Evolutionary conservation across 2,329 filamentous ascomycete species (phyloP), one percentile per base, ranked within the genome.

Genomic region (Parasarocladium wereldwijsianum): DNA sequence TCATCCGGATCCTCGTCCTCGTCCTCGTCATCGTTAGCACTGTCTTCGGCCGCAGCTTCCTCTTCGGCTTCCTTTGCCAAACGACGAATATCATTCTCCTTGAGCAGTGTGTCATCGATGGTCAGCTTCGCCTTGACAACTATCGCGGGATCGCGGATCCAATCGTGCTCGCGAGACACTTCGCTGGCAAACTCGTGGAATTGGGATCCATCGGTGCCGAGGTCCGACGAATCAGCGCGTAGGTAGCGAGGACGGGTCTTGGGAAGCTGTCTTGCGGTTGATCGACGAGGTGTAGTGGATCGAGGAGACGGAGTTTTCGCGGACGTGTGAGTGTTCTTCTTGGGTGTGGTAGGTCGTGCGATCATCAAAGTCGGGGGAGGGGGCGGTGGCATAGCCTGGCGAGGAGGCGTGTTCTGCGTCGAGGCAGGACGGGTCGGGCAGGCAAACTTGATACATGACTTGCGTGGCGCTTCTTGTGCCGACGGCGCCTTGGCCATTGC

Each of bases 151-250:
- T 78, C 73, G 11, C 62, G 62, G 17, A 92, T 82, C 90, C 90
- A 98, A 43, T 93, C 86, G 34, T 94, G 86, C 37, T 90, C 80
- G 34, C 83, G 73, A 23, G 78, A 65, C 34, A 75, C 66, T 29
- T 82, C 85, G 47, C 79, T 85, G 24, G 83, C 87, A 50, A 96
- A 96, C 45, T 93, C 87, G 49, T 94, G 83, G 47, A 94, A 96
- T 28, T 59, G 72, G 47, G 58, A 73, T 16, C 63, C 62, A 38
- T 76, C 69, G 23, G 58, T 59, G 21, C 57, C 54, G 24, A 71
- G 44, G 29, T 71, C 67, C 20, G 47, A 55, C 5, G 58, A 57
- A 34, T 62, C 54, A 11, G 63, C 66, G 6, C 58, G 62, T 10
- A 71, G 50, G 40, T 62, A 71, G 39, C 59, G 65, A 16, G 54